Conservation (phyloP, 352 stramenopile genomes). For the Pythium pyrilobum region DNA sequence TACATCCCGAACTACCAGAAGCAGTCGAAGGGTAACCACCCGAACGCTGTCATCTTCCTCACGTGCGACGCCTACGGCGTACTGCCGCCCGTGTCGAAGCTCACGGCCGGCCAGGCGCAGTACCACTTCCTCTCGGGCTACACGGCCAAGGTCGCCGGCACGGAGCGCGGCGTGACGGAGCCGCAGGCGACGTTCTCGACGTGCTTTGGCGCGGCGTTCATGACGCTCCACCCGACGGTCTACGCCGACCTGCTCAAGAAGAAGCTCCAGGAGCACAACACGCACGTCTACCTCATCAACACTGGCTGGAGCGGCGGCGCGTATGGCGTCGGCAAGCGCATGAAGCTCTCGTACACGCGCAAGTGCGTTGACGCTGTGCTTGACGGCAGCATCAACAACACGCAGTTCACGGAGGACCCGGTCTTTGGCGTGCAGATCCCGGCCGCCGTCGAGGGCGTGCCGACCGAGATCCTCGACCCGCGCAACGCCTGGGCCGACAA, state of each 20-base stretch:
- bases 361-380: conserved; percentile 77
- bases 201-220: conserved; percentile 51
- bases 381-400: conserved; percentile 58
- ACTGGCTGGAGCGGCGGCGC: conserved; percentile 94
- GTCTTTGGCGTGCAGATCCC: conserved; percentile 74
- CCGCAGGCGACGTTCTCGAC: conserved; percentile 49
- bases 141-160: conserved; percentile 53
- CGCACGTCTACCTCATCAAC: conserved; percentile 82
- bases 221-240: conserved; percentile 52
- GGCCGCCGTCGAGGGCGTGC: conserved; percentile 53
- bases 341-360: conserved; percentile 90
- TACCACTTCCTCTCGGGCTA: conserved; percentile 88
- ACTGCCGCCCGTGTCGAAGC: conserved; percentile 91
- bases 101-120: conserved; percentile 92
- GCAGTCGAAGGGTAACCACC: conserved; percentile 41
- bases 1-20: conserved; percentile 50
- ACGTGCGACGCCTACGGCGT: conserved; percentile 96
- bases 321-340: conserved; percentile 95
- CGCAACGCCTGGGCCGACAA: conserved; percentile 78
- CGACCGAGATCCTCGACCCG: conserved; percentile 69
- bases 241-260: conserved; percentile 54
- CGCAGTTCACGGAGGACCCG: conserved; percentile 61
- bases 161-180: conserved; percentile 47
- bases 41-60: conserved; percentile 93
- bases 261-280: conserved; percentile 46